These are phyloP conservation scores for Lenzites betulinus DNA, from an alignment of 768 basidiomycete species.

Conservation along the genomic window DNA sequence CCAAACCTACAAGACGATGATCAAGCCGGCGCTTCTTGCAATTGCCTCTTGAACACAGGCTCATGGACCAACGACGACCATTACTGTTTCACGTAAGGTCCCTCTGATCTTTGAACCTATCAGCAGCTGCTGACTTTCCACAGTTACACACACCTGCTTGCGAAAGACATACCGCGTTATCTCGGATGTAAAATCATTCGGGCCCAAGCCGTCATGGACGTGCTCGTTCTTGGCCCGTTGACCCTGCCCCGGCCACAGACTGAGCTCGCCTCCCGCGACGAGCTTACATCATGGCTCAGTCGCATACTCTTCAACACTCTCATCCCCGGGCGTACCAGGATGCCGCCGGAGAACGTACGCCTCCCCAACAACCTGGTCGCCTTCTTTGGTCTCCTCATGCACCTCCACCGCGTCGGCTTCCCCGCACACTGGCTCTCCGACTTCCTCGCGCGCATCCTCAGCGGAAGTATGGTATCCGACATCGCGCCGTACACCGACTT, in stretches of 20 bases:
- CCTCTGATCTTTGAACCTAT: background rate
- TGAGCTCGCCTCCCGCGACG: constrained; percentile 30
- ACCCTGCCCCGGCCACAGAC: constrained; percentile 15
- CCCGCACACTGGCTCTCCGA: constrained; percentile 42
- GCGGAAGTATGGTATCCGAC: constrained; percentile 31
- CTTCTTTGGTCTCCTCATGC: constrained; percentile 36
- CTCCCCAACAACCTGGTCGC: constrained; percentile 37
- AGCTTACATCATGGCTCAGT: constrained; percentile 37
- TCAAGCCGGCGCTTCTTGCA: constrained; percentile 32
- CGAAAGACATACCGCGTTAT: constrained; percentile 32
- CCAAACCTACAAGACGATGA: constrained; percentile 29
- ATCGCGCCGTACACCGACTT: constrained; percentile 29
- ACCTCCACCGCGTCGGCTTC: constrained; percentile 38
- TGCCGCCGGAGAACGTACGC: constrained; percentile 30
- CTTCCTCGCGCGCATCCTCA: constrained; percentile 31
- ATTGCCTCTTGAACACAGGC: constrained; percentile 33
- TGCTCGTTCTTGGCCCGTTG: constrained; percentile 2
- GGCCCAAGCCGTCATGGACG: constrained; percentile 2
- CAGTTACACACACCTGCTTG: constrained; percentile 34
- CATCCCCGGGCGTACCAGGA: constrained; percentile 27
- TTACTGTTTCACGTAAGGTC: constrained; percentile 32
- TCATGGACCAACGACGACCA: constrained; percentile 35
- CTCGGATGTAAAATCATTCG: constrained; percentile 31
- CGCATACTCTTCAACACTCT: constrained; percentile 36
- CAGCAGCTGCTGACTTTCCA: background rate